A percentile compares a stretch with the other conserved stretches of the same genome.
Conservation (phyloP, 768 basidiomycete genomes). For the Podaxis sp. region DNA sequence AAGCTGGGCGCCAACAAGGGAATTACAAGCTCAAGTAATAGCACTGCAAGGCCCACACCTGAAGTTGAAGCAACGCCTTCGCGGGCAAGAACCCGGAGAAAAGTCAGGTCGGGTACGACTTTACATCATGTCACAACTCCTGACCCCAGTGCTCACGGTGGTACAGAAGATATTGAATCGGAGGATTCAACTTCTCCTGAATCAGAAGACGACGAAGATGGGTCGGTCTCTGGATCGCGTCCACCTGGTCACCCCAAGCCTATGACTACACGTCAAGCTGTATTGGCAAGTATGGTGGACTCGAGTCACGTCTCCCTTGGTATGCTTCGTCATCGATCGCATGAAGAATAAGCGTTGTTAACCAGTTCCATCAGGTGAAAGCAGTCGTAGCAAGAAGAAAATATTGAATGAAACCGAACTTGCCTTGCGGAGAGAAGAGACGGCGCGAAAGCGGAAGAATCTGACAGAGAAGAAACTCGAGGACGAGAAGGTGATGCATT, state of each 20-base stretch:
- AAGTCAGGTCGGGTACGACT: constrained; percentile 23
- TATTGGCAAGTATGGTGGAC: constrained; percentile 67
- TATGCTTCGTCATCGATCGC: constrained; percentile 22
- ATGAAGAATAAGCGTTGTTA: background rate
- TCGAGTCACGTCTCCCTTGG: constrained; percentile 68
- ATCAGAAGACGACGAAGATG: constrained; percentile 28
- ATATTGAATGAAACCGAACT: constrained; percentile 71
- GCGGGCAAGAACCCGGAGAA: constrained; percentile 28
- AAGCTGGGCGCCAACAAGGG: constrained; percentile 47
- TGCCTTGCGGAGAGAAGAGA: constrained; percentile 75
- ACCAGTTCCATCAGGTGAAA: constrained; percentile 22
- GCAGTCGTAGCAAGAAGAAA: constrained; percentile 54
- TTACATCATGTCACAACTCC: background rate
- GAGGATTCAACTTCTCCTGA: constrained; percentile 36
- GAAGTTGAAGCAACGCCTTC: constrained; percentile 21
- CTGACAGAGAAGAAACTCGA: constrained; percentile 81
- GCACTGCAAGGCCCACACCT: constrained; percentile 27
- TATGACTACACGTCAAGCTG: constrained; percentile 67
- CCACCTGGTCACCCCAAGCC: constrained; percentile 29
- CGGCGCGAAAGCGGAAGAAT: constrained; percentile 78
- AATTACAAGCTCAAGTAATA: constrained; percentile 25
- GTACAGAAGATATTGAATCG: constrained; percentile 33
- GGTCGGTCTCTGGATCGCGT: constrained; percentile 28
- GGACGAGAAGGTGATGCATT: constrained; percentile 68
- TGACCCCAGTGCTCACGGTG: constrained; percentile 3